Evolutionary conservation across 2,329 filamentous ascomycete species (phyloP).

Genomic region (Fusarium pininemorale): DNA sequence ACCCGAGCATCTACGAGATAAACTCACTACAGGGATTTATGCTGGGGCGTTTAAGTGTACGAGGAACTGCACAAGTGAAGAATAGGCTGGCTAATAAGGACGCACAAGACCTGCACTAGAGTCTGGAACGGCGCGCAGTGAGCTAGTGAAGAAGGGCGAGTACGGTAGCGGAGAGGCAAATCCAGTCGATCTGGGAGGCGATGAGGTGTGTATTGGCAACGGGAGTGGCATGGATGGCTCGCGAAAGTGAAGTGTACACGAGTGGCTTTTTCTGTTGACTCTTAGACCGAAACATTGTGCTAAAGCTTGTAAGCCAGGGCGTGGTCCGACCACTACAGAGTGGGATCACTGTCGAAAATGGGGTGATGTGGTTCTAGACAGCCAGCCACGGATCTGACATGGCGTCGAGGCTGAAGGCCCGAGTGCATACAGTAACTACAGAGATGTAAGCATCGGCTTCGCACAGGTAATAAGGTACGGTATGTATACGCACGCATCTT

Average conservation of each 20-base stretch:
- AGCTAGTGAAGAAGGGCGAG: neutral
- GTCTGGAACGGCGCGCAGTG: slow-evolving; percentile 18
- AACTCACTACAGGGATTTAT: neutral
- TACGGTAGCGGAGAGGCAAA: neutral
- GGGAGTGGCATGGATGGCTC: neutral
- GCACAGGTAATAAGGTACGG: slow-evolving; percentile 2
- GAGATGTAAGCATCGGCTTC: neutral
- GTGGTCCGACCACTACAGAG: neutral
- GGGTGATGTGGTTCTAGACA: slow-evolving; percentile 11
- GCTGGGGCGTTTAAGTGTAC: slow-evolving; percentile 25
- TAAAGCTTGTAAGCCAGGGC: neutral
- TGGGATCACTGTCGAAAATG: neutral
- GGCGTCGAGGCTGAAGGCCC: slow-evolving; percentile 16
- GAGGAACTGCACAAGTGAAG: slow-evolving; percentile 15
- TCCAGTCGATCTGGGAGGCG: neutral
- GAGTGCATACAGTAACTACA: neutral
- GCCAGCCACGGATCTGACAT: slow-evolving; percentile 19
- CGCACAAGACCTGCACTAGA: neutral
- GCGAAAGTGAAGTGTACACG: neutral
- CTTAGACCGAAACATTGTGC: neutral
- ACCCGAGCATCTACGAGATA: neutral
- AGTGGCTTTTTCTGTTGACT: slow-evolving; percentile 1
- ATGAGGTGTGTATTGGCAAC: slow-evolving; percentile 3
- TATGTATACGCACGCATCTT: neutral
- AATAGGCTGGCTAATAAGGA: neutral